Evolutionary conservation across 2,329 filamentous ascomycete species (phyloP), one percentile per base, ranked within the genome.

Genomic region (Gnomoniopsis sp.): DNA sequence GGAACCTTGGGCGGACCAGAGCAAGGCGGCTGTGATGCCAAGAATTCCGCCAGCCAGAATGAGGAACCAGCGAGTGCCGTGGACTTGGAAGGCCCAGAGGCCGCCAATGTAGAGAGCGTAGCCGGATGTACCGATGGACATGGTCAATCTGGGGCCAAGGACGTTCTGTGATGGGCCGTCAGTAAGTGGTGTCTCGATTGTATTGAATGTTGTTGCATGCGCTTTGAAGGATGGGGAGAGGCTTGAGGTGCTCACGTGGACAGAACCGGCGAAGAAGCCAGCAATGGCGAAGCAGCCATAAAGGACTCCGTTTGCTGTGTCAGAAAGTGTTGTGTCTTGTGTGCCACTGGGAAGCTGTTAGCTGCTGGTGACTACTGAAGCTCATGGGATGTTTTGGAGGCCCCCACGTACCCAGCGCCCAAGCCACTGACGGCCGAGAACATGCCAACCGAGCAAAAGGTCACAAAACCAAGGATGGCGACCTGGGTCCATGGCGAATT

Each of bases 381-480:
- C n/a, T n/a, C n/a, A n/a, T n/a, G n/a, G n/a, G n/a, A n/a, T n/a
- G n/a, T n/a, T n/a, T n/a, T n/a, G n/a, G 15, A 17, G 38, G 15
- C 15, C 6, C 6, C 15, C 11, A 34, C 57, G 33, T 52, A 59
- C 57, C 57, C 60, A 22, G 62, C 62, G 48, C 62, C 62, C 12
- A 64, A 36, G 43, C 55, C 55, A 50, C 51, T 49, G 17, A 66
- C 58, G 36, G 64, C 64, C 34, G 61, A 63, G 41, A 62, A 64
- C 64, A 66, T 66, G 59, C 64, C 64, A 21, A 66, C 64, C 14
- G 63, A 65, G 58, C 62, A 66, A 41, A 66, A 66, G 4, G 63
- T 63, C 47, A 65, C 63, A 19, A 64, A 64, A 23, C 64, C 64
- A 22, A 66, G 59, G 30, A 66, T 63, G 56, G 59, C 41, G 53